These are phyloP conservation scores for Zea luxurians DNA, from an alignment of 176 grass and related monocot genomes.

Conservation along the genomic window DNA sequence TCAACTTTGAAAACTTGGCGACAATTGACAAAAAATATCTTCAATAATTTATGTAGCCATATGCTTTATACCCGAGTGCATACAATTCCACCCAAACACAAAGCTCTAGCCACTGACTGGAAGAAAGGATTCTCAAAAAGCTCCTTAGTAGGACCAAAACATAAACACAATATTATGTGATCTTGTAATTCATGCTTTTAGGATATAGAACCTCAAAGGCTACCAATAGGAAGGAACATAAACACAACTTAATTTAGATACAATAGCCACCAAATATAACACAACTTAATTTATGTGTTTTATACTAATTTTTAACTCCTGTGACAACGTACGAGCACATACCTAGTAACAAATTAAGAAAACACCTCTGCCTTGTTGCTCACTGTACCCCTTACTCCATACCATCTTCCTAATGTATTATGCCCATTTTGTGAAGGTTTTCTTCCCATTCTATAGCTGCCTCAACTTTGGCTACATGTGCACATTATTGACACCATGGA, in stretches of 20 bases:
- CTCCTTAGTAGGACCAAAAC: conserved; percentile 71
- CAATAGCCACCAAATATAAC: too few relatives aligned
- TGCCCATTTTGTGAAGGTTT: conserved; percentile 69
- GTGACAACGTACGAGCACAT: too few relatives aligned
- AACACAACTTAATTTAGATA: too few relatives aligned
- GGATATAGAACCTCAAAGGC: too few relatives aligned
- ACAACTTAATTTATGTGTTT: too few relatives aligned
- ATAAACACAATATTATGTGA: too few relatives aligned
- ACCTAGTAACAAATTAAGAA: too few relatives aligned
- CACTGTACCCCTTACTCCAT: conserved; percentile 92
- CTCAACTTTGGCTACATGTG: conserved; percentile 53
- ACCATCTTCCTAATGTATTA: conserved; percentile 99
- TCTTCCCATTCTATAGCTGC: conserved; percentile 70
- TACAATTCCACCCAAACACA: conserved; percentile 77
- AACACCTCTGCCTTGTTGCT: conserved; percentile 15
- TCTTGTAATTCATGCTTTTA: too few relatives aligned
- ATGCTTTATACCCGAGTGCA: conserved; percentile 97
- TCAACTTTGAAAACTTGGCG: conserved; percentile 82
- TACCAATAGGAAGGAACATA: too few relatives aligned
- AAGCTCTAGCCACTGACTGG: conserved; percentile 65
- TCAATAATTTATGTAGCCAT: conserved; percentile 93
- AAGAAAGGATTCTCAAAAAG: conserved; percentile 98
- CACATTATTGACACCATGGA: conserved; percentile 97
- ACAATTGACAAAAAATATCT: conserved; percentile 65
- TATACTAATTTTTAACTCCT: too few relatives aligned